phyloP scores from a whole-genome alignment of 768 basidiomycete genomes.

The Amanita subjunquillea region DNA sequence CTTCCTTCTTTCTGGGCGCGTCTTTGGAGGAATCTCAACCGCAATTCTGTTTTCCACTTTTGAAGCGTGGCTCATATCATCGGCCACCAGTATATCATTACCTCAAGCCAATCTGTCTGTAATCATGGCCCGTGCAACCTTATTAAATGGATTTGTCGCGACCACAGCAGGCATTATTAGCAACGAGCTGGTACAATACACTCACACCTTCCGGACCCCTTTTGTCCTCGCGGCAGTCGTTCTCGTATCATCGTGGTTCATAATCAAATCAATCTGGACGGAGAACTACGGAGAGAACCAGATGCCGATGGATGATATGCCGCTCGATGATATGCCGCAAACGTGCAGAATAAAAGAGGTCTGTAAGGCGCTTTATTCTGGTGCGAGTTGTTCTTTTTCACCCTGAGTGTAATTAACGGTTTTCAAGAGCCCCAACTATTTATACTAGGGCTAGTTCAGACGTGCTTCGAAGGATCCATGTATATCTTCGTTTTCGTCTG shows the following conservation, averaged over 20 bases:
- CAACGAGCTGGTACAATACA: conserved; percentile 49
- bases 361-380: conserved; percentile 43
- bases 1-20: conserved; percentile 49
- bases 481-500: conserved; percentile 80
- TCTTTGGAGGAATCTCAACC: conserved; percentile 63
- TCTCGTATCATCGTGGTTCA: conserved; percentile 41
- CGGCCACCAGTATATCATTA: conserved; percentile 40
- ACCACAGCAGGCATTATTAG: conserved; percentile 55
- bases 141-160: conserved; percentile 67
- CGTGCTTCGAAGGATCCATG: conserved; percentile 79
- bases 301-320: conserved; percentile 16
- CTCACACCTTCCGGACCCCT: conserved; percentile 46
- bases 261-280: conserved; percentile 48
- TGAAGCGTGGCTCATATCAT: conserved; percentile 69
- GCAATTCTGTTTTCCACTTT: conserved; percentile 70
- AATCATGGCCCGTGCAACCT: conserved; percentile 66
- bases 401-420: neutral
- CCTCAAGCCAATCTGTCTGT: conserved; percentile 48
- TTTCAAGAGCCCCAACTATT: conserved; percentile 47
- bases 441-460: conserved; percentile 62
- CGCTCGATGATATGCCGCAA: conserved; percentile 33
- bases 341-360: conserved; percentile 42
- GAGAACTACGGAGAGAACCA: conserved; percentile 57
- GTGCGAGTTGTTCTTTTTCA: conserved; percentile 16
- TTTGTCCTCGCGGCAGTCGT: conserved; percentile 55